Conservation (phyloP, 495 filamentous ascomycete genomes). For the Neurospora sp. region DNA sequence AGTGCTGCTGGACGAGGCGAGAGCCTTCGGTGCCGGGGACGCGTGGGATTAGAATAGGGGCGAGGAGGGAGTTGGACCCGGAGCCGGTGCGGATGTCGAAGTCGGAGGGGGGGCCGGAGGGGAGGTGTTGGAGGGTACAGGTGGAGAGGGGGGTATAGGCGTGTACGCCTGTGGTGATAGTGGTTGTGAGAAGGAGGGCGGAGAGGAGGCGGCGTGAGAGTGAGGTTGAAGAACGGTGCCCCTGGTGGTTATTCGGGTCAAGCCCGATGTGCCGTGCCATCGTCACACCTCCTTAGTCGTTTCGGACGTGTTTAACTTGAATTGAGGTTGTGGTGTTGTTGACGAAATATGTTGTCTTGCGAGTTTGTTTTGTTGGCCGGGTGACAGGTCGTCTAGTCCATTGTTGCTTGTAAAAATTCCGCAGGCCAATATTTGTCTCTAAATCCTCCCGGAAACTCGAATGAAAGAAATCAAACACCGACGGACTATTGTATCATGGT, state of each 20-base stretch:
- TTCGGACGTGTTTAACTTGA: background rate
- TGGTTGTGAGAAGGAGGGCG: slow-evolving; percentile 23
- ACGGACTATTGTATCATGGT: background rate
- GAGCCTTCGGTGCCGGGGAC: slow-evolving; percentile 73
- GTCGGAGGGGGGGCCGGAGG: slow-evolving; percentile 54
- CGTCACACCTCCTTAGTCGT: background rate
- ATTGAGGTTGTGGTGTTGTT: background rate
- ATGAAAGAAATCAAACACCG: background rate
- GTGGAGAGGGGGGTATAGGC: slow-evolving; percentile 72
- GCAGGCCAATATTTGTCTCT: background rate
- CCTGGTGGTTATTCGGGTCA: background rate
- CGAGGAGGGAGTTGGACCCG: slow-evolving; percentile 58
- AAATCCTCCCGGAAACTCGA: background rate
- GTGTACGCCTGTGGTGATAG: slow-evolving; percentile 10
- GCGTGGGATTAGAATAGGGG: slow-evolving; percentile 82
- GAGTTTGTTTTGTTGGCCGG: background rate
- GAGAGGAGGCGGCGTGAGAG: slow-evolving; percentile 4
- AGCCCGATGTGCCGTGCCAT: background rate
- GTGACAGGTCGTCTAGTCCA: background rate
- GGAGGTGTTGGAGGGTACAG: slow-evolving; percentile 54
- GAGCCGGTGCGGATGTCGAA: slow-evolving; percentile 68
- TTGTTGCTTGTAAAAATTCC: background rate
- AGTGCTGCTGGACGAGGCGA: slow-evolving; percentile 57
- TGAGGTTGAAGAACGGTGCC: background rate
- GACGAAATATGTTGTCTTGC: background rate